A percentile compares a stretch with the other conserved stretches of the same genome.
phyloP scores from a whole-genome alignment of 1,284 basidiomycete genomes.

The Volvariella surrecta region DNA sequence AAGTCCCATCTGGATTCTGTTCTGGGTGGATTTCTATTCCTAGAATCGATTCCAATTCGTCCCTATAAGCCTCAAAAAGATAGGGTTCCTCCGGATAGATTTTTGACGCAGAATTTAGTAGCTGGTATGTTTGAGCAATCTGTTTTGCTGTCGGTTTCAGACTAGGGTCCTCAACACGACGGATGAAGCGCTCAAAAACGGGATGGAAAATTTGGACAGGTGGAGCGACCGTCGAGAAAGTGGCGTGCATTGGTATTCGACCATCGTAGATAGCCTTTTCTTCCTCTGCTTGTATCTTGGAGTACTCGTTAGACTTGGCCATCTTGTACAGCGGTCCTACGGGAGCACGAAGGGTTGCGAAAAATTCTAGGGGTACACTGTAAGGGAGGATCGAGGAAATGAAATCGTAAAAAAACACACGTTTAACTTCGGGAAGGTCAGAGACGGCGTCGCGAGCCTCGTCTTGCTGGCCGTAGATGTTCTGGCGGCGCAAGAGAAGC shows the following conservation, averaged over 20 bases:
- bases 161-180: conserved; percentile 6
- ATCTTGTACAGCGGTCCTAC: background rate
- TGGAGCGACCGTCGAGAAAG: conserved; percentile 9
- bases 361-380: background rate
- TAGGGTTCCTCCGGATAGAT: too few species aligned
- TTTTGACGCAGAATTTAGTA: too few species aligned
- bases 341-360: background rate
- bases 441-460: background rate
- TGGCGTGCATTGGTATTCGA: too few species aligned
- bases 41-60: too few species aligned
- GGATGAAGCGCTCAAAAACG: conserved; percentile 12
- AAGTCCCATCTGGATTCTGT: too few species aligned
- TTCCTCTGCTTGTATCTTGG: background rate
- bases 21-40: too few species aligned
- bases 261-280: conserved; percentile 1
- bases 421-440: background rate
- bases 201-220: conserved; percentile 15
- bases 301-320: background rate
- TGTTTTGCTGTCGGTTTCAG: too few species aligned
- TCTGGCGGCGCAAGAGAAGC: too few species aligned
- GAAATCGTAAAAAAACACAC: background rate
- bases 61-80: too few species aligned
- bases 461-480: background rate
- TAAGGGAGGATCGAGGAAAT: background rate
- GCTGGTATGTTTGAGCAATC: too few species aligned